Evolutionary conservation across 2,329 filamentous ascomycete species (phyloP), one percentile per base, ranked within the genome.

Genomic region (Knufia petricola): DNA sequence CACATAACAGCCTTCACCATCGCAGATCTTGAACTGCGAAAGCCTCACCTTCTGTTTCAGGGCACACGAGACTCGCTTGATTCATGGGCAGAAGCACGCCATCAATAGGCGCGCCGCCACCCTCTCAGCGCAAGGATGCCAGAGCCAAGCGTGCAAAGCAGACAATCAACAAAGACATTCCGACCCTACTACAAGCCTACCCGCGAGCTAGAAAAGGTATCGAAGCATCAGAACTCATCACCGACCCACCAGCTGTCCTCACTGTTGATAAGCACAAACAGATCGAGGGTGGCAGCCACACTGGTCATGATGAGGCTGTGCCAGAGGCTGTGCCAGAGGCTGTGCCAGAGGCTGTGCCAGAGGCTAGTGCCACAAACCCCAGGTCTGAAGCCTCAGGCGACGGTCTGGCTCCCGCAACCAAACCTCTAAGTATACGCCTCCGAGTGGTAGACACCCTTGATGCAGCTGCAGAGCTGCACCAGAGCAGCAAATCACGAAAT

Each of bases 141-240:
- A 34, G 51, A 37, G 51, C 51, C n/a, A 42, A 49, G 28, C 30
- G 39, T n/a, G 51, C 51, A 13, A 50, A 43, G 34, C 23, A 48
- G 19, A 52, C 51, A 8, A 24, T 43, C 28, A 46, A 52, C 39
- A 50, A 48, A 21, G 38, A 46, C 28, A 50, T 52, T 20, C 51
- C 51, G 9, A 38, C 42, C 9, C 28, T 52, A 15, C 26, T 52
- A 13, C 28, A 46, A 17, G 24, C n/a, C n/a, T 43, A 47, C 31
- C 12, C 51, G 15, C 43, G 48, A 19, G 51, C 48, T 12, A 26
- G 39, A 21, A 48, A 44, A 20, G 48, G 51, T 30, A 36, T 50
- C 3, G 49, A 40, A 38, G 39, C 42, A 24, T 37, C 44, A 15
- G 44, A 32, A 23, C 49, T 50, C 3, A 37, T 50, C 20, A n/a